Conservation (phyloP, 2,329 filamentous ascomycete species). For the Fusarium longipes region DNA sequence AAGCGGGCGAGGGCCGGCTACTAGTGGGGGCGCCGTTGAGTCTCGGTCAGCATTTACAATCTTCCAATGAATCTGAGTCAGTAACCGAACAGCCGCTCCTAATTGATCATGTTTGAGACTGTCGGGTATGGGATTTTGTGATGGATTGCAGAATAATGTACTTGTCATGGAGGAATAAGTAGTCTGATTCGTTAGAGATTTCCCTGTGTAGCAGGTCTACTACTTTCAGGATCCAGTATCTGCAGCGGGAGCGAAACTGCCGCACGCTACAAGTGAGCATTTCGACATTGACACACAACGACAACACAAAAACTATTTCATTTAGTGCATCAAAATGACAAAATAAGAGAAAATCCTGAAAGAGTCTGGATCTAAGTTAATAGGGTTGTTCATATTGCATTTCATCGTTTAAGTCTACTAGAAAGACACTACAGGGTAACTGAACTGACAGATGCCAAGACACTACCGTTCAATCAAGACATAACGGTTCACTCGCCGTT, state of each 20-base stretch:
- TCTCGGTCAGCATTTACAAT: conserved; percentile 41
- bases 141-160: not conserved
- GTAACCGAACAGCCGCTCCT: conserved; percentile 17
- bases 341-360: not conserved
- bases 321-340: not conserved
- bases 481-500: conserved; percentile 19
- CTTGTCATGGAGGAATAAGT: no score
- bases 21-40: conserved; percentile 27
- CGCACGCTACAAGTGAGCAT: not conserved
- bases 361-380: no score
- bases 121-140: conserved; percentile 9
- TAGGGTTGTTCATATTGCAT: not conserved
- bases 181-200: no score
- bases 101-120: not conserved
- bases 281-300: not conserved
- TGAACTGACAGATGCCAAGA: not conserved
- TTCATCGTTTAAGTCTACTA: not conserved
- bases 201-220: no score
- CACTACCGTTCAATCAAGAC: conserved; percentile 8
- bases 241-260: no score
- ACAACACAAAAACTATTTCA: not conserved
- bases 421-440: conserved; percentile 8
- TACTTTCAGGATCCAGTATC: no score
- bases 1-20: conserved; percentile 34
- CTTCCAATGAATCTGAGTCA: conserved; percentile 29